These are phyloP conservation scores for Auricularia heimuer DNA, from an alignment of 768 basidiomycete genomes.

Conservation along the genomic window DNA sequence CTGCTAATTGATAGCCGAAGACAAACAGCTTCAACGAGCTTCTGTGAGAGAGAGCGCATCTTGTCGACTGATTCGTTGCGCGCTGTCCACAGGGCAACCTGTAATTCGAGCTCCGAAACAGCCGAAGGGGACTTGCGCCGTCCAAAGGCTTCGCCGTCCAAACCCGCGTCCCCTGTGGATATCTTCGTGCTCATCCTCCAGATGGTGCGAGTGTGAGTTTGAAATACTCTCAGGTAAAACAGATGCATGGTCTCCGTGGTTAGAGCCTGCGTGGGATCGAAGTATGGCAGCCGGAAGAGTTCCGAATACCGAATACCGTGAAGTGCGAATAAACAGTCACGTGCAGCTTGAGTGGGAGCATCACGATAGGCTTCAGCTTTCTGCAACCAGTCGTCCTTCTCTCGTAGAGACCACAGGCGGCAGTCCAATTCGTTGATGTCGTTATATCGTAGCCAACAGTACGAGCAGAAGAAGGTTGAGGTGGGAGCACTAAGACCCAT, in stretches of 20 bases:
- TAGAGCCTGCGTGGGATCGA: constrained; percentile 31
- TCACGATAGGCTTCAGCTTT: constrained; percentile 3
- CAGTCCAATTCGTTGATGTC: constrained; percentile 4
- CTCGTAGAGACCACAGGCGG: not conserved
- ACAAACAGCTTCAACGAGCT: not conserved
- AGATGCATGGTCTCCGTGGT: not conserved
- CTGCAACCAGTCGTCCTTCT: not conserved
- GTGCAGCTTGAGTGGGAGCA: not conserved
- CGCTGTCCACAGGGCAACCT: not conserved
- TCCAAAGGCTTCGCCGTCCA: not conserved
- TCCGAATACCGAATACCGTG: constrained; percentile 19
- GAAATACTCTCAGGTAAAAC: not conserved
- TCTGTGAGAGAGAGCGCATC: not conserved
- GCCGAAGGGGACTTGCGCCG: not conserved
- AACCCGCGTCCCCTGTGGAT: not conserved
- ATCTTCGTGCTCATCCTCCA: not conserved
- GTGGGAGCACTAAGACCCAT: not conserved
- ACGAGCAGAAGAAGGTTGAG: not conserved
- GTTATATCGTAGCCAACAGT: not conserved
- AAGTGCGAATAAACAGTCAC: constrained; percentile 4
- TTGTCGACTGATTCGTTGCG: not conserved
- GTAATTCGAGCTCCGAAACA: not conserved
- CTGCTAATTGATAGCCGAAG: not conserved
- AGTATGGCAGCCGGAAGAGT: constrained; percentile 27
- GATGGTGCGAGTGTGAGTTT: not conserved